Percentiles rank a stretch among this genome's conserved stretches.
These are phyloP conservation scores for Hypsizygus marmoreus DNA, from an alignment of 768 basidiomycete species.

Conservation along the genomic window DNA sequence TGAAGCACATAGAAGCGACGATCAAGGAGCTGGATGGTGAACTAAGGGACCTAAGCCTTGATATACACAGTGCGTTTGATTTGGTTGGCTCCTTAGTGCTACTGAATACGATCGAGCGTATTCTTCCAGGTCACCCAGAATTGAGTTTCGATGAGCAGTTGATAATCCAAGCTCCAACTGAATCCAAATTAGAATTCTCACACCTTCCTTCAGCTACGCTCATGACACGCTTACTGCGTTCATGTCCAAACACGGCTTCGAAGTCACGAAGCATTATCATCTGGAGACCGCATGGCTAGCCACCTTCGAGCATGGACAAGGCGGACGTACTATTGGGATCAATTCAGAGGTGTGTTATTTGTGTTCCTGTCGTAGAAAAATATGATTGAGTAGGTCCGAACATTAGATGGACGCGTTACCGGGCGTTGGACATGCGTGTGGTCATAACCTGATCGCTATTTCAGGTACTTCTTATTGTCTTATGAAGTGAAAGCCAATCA, in stretches of 20 bases:
- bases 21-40: slow-evolving; percentile 54
- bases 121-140: slow-evolving; percentile 75
- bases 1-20: slow-evolving; percentile 57
- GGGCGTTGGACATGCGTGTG: slow-evolving; percentile 72
- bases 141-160: slow-evolving; percentile 68
- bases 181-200: neutral
- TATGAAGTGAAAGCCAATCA: too few species aligned
- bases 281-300: slow-evolving; percentile 80
- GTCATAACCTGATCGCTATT: slow-evolving; percentile 83
- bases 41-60: slow-evolving; percentile 62
- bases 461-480: slow-evolving; percentile 37
- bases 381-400: too few species aligned
- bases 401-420: slow-evolving; percentile 70
- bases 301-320: slow-evolving; percentile 60
- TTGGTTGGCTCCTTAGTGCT: neutral
- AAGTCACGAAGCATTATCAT: slow-evolving; percentile 59
- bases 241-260: slow-evolving; percentile 66
- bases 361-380: neutral
- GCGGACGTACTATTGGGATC: slow-evolving; percentile 71
- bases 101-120: neutral
- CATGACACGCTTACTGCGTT: slow-evolving; percentile 72
- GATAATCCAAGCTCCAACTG: slow-evolving; percentile 16
- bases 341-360: slow-evolving; percentile 69
- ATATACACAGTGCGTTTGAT: slow-evolving; percentile 62
- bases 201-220: slow-evolving; percentile 51